Evolutionary conservation across 805 yeast genomes (phyloP), one percentile per base, ranked within the genome.

Genomic region (Peterozyma xylosa): DNA sequence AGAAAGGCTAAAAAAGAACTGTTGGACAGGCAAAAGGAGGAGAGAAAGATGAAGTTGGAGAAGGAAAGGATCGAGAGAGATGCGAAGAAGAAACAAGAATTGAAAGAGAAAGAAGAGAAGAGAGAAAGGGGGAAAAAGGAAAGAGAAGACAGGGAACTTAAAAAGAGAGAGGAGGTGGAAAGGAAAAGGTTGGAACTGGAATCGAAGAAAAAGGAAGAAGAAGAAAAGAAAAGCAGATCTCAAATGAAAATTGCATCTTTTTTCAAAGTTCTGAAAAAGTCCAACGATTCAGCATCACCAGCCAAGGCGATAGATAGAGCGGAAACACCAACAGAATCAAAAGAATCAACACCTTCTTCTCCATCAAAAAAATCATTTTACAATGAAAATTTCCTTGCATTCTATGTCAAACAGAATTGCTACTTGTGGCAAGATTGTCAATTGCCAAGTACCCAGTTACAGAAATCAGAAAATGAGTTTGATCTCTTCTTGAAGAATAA

Each of bases 341-440:
- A 21, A 21, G 27, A 21, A 21, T 21, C 27, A 21, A 21, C 27
- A 7, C 27, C 27, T 21, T 21, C 27, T 5, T 21, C 27, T 5
- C 27, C 27, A 21, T 21, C 27, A 21, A 48, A 44, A 2, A 48
- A 53, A 29, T 52, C 63, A 6, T 65, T 63, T 42, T 67, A 59
- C 45, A 54, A 59, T 11, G 59, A 57, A 37, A 50, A 53, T 35
- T 67, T 67, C 42, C 51, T 60, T 21, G 65, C 64, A 11, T 70
- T 70, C 46, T 67, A 63, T 45, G 53, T 65, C 1, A 66, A 62
- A 44, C 68, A 59, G 18, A 64, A 64, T 13, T 58, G 60, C 2
- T 43, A 45, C 2, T 37, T 67, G 9, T 54, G 53, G n/a, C 39
- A 45, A 11, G 37, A 37, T 17, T 36, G 42, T 9, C 43, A 37